Evolutionary conservation across 2,329 filamentous ascomycete genomes (phyloP).

Genomic region (Lachnellula suecica): DNA sequence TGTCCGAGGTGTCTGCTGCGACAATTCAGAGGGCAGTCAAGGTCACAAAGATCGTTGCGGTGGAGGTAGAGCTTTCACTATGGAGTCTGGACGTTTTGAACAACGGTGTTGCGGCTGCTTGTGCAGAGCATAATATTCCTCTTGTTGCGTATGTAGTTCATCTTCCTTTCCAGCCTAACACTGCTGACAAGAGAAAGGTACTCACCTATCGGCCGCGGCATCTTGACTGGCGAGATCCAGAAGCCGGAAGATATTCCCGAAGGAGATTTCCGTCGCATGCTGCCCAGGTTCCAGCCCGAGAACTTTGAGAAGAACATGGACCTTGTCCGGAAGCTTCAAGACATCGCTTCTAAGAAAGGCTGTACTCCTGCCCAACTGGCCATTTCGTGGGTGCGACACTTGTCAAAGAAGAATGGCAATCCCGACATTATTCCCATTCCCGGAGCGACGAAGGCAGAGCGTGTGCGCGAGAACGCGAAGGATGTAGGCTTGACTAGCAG

Average conservation of each 20-base stretch:
- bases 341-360: conserved; percentile 58
- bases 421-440: conserved; percentile 62
- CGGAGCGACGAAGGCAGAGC: conserved; percentile 55
- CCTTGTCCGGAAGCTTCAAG: conserved; percentile 57
- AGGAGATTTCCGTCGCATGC: conserved; percentile 55
- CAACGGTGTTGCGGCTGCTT: conserved; percentile 45
- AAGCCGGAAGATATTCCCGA: conserved; percentile 53
- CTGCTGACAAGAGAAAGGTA: conserved; percentile 42
- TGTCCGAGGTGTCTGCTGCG: conserved; percentile 42
- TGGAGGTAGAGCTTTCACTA: conserved; percentile 46
- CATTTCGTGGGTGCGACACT: conserved; percentile 51
- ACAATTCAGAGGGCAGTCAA: conserved; percentile 41
- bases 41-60: conserved; percentile 41
- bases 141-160: conserved; percentile 51
- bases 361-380: conserved; percentile 64
- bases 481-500: conserved; percentile 47
- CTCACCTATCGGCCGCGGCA: conserved; percentile 65
- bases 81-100: conserved; percentile 37
- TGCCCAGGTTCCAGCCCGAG: conserved; percentile 61
- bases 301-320: conserved; percentile 64
- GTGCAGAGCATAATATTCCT: conserved; percentile 64
- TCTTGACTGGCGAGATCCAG: conserved; percentile 54
- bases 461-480: conserved; percentile 61
- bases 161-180: not conserved
- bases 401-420: conserved; percentile 29